Conservation (phyloP, 2,329 filamentous ascomycete species). For the Penicillium concentricum region DNA sequence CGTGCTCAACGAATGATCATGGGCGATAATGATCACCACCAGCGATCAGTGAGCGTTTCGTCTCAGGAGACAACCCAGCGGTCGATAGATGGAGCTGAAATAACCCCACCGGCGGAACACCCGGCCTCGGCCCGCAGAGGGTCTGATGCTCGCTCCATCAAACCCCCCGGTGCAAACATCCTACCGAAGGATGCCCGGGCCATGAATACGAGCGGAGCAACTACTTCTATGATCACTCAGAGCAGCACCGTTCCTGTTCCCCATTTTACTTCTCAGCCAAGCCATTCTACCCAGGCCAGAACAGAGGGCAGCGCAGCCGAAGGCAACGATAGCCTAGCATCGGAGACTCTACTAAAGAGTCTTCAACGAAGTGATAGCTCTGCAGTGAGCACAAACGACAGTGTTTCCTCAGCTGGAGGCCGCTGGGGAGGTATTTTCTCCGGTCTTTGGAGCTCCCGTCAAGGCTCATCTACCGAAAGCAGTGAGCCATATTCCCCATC, state of each 20-base stretch:
- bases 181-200: conserved; percentile 45
- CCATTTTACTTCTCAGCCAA: conserved; percentile 51
- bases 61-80: conserved; percentile 43
- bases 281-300: conserved; percentile 28
- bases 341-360: conserved; percentile 54
- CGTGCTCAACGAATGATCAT: conserved; percentile 46
- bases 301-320: conserved; percentile 26
- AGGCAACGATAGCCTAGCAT: conserved; percentile 49
- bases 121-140: conserved; percentile 34
- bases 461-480: conserved; percentile 49
- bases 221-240: conserved; percentile 53
- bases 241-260: conserved; percentile 52
- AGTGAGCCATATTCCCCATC: conserved; percentile 18
- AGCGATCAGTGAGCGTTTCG: conserved; percentile 46
- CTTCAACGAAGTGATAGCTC: conserved; percentile 55
- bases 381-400: conserved; percentile 45
- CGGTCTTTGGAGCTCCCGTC: conserved; percentile 54
- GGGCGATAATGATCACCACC: conserved; percentile 34
- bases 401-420: conserved; percentile 47
- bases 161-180: conserved; percentile 45
- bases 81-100: conserved; percentile 35
- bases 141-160: conserved; percentile 46
- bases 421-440: conserved; percentile 59
- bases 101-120: conserved; percentile 19
- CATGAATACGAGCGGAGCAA: conserved; percentile 51